Conservation (phyloP, 2,329 filamentous ascomycete genomes). For the Pseudodiploospora longispora region DNA sequence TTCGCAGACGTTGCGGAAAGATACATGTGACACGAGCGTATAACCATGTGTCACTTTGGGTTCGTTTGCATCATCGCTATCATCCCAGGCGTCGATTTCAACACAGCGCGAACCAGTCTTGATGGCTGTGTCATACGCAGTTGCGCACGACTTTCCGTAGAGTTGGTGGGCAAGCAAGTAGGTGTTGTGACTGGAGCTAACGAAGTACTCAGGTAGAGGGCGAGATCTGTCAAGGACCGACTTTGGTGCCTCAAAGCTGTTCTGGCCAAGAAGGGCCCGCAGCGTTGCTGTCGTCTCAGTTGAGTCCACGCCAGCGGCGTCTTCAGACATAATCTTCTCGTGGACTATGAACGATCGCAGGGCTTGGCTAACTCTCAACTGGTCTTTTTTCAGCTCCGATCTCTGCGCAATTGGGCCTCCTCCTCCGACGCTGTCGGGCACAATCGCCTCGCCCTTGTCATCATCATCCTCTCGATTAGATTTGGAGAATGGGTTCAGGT, state of each 20-base stretch:
- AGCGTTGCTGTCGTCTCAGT: conserved; percentile 36
- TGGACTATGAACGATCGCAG: conserved; percentile 47
- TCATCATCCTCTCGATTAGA: conserved; percentile 21
- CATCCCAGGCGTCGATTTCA: conserved; percentile 68
- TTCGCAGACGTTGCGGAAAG: conserved; percentile 58
- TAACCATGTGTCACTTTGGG: conserved; percentile 66
- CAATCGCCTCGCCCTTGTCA: conserved; percentile 25
- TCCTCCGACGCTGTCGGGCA: conserved; percentile 41
- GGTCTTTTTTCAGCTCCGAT: conserved; percentile 40
- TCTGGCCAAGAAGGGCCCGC: conserved; percentile 43
- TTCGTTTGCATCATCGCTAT: conserved; percentile 50
- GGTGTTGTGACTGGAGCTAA: conserved; percentile 67
- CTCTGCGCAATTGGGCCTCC: conserved; percentile 48
- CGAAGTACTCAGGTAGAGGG: conserved; percentile 61
- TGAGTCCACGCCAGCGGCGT: conserved; percentile 38
- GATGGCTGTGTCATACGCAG: conserved; percentile 56
- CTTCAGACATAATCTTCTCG: conserved; percentile 40
- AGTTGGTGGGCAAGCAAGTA: conserved; percentile 65
- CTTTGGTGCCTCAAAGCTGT: conserved; percentile 49
- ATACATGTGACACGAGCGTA: conserved; percentile 57
- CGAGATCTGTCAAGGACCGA: conserved; percentile 48
- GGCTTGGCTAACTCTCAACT: conserved; percentile 51
- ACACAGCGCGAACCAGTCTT: conserved; percentile 59
- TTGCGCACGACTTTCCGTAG: conserved; percentile 52
- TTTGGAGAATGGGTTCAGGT: conserved; percentile 23